Base-by-base conservation (phyloP, 768 basidiomycete species). In the Exsudoporus frostii region DNA sequence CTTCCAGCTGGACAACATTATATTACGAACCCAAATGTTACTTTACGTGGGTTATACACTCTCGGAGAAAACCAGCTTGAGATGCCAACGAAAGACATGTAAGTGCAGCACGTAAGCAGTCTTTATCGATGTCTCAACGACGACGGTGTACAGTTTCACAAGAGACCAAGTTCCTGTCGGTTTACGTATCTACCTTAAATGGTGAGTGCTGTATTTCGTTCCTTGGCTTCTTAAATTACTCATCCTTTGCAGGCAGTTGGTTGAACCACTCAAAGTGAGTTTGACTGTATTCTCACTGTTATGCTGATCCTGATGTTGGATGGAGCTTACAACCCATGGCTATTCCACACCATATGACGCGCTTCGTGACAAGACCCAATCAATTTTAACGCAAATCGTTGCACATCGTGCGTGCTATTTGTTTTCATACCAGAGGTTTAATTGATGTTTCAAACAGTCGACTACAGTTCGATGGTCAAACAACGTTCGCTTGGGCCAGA, bases 21-120 rank as follows among this genome's bases (percentile, higher is more conserved):
- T 56, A 86, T 92, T 64, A 91, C 90, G 11, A 86, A 89, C 62
- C 89, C 90, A 4, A 90, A 84, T 52, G 85, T 92, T 42, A 91
- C 90, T 3, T 71, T 92, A 5, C 86, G 90, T 51, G 88, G 88
- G 4, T 60, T 92, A 19, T 92, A 83, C 68, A 89, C 90, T 1
- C 78, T 88, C 3, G 90, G 90, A 27, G 90, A 92, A 66, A 90
- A 88, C 60, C 90, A 92, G 66, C 67, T 89, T 27, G 90, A 91
- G 66, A 87, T 91, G 85, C 89, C 90, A 4, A 91, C 89, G 8
- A 91, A 91, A 70, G 88, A 90, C 58, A 90, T 90, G 87, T 86
- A 60, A 60, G 85, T 71, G 13, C 36, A 46, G 5, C 13, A 19
- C 14, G 8, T 7, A 40, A 19, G 14, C 15, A 41, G 10, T 37